Base-by-base conservation (phyloP, 768 basidiomycete genomes). In the Leccinum broughii region DNA sequence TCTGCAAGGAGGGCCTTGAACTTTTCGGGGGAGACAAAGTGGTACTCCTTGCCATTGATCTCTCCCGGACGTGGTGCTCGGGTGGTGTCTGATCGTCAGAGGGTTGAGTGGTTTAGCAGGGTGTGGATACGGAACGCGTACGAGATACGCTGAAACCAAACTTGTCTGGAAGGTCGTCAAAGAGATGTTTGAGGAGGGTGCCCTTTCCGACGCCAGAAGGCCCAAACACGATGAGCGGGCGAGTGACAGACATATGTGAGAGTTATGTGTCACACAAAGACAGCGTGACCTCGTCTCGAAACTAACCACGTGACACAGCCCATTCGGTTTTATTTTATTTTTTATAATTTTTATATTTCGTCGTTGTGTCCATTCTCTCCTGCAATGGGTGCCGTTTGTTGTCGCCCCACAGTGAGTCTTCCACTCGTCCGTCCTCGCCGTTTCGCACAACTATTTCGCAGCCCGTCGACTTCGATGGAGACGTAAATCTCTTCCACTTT, bases 401-500 rank as follows among this genome's bases (percentile, higher is more conserved):
- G 92, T 80, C 84, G 90, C 69, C 86, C 89, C 58, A 84, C 88
- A 78, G 92, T 90, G 54, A 64, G 82, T 72, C 34, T 15, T 22
- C 48, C 44, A 11, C 46, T 11, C 13, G 9, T 15, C 22, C 35
- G 51, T n/a, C 46, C 39, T 3, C 35, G 56, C 53, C 46, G 22
- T 48, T n/a, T 46, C 55, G 28, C 44, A 55, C 58, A 41, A 54
- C 20, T 30, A 53, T 49, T 50, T 56, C 48, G 63, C 39, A 96
- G 92, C 92, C 92, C 64, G 89, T 95, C 76, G 94, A 96, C 80
- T 96, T 95, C 72, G 93, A 95, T 66, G 93, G 91, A 64, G 93
- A 96, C 63, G 89, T 94, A 72, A 96, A 93, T 72, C 87, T 99
- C 59, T 99, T 97, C 75, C 97, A 99, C 72, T 99, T 99, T 72